Conservation (phyloP, 2,329 filamentous ascomycete genomes). For the Botrytis squamosa region DNA sequence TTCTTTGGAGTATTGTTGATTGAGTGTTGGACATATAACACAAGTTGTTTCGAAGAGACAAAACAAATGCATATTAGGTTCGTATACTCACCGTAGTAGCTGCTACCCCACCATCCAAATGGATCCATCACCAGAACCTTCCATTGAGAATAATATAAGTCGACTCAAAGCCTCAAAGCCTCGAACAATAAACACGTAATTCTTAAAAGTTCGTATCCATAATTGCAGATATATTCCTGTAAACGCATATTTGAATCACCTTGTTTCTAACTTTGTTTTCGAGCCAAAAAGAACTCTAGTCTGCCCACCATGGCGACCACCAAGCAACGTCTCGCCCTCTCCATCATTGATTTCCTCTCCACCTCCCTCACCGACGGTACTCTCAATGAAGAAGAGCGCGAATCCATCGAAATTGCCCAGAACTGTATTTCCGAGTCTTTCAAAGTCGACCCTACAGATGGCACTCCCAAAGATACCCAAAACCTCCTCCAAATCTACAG, state of each 20-base stretch:
- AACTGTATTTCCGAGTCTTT: constrained; percentile 95
- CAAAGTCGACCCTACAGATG: constrained; percentile 84
- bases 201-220: not conserved
- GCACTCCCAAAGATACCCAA: constrained; percentile 78
- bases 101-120: constrained; percentile 4
- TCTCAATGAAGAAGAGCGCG: constrained; percentile 80
- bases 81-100: constrained; percentile 1
- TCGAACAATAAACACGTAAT: not conserved
- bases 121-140: constrained; percentile 11
- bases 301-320: constrained; percentile 37
- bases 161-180: not conserved
- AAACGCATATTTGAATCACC: not conserved
- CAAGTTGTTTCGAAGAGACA: not conserved
- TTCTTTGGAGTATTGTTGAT: not conserved
- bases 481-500: constrained; percentile 88
- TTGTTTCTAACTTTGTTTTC: not conserved
- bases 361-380: constrained; percentile 85
- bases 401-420: constrained; percentile 89
- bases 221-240: not conserved
- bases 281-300: not conserved
- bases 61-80: constrained; percentile 1
- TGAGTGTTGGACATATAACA: not conserved
- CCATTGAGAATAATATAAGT: not conserved
- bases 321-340: constrained; percentile 84
- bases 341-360: constrained; percentile 92